These are phyloP conservation scores for Fusarium caatingaense DNA, from an alignment of 2,329 filamentous ascomycete genomes.

Conservation along the genomic window DNA sequence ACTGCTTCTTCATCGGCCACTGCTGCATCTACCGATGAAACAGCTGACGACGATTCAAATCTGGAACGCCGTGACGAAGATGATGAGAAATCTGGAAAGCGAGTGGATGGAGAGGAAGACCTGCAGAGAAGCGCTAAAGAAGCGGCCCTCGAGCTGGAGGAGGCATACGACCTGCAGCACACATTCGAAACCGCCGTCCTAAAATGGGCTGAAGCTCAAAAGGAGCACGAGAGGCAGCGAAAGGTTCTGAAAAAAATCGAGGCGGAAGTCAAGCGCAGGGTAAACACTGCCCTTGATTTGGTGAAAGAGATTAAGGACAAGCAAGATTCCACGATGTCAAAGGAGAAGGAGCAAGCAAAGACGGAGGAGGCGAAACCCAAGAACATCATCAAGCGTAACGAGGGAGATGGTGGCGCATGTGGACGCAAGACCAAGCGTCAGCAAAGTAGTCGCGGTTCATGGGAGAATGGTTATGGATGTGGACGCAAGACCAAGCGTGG, in stretches of 20 bases:
- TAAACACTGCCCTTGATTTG: background rate
- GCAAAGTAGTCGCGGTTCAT: too few relatives aligned
- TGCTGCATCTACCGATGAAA: background rate
- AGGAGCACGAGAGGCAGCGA: background rate
- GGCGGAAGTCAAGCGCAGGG: background rate
- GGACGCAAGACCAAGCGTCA: background rate
- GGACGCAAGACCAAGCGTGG: background rate
- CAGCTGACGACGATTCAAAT: background rate
- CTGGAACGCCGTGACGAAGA: background rate
- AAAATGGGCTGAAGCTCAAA: background rate
- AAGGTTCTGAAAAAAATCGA: background rate
- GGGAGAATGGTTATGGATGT: background rate
- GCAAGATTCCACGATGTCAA: background rate
- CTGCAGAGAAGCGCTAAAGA: background rate
- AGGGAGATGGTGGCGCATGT: background rate
- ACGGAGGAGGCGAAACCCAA: background rate
- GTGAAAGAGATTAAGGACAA: background rate
- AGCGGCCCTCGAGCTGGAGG: background rate
- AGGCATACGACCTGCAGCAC: background rate
- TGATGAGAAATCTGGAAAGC: background rate
- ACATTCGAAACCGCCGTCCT: background rate
- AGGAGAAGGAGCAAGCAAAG: background rate
- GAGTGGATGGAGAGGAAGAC: background rate
- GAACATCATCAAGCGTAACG: background rate
- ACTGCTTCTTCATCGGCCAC: background rate